Evolutionary conservation across 2,329 filamentous ascomycete genomes (phyloP), one percentile per base, ranked within the genome.

Genomic region (Penicillium sp.): DNA sequence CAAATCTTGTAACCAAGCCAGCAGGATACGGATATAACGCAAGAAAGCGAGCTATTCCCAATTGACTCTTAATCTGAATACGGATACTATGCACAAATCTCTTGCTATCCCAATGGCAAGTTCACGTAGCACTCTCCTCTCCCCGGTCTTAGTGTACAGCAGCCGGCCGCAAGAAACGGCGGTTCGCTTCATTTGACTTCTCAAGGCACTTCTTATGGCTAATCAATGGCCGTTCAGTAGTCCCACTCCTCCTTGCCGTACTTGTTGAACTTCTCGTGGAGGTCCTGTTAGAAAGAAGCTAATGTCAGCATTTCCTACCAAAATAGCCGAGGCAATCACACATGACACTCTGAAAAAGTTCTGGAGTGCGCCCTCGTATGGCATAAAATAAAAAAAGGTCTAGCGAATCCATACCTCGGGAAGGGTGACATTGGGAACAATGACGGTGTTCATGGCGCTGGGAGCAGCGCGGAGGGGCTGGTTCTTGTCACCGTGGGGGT

Each of bases 251-350:
- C 94, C 87, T 97, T 97, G 78, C 94, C 94, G 87, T 91, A 97
- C 85, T 99, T 99, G 90, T 99, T 99, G 87, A 89, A 97, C 82
- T 89, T 89, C 70, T 99, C 94, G 81, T 99, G 94, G 65, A 97
- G 86, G 71, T 89, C 84, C 91, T 96, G 70, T 57, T 49, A 43
- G 21, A 58, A 33, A 44, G 12, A 39, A 52, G 33, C 39, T 33
- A 21, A 33, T 53, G 61, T 61, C 47, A 64, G 55, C 44, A 50
- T 53, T 49, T 17, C 23, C 25, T 39, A 27, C 36, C 33, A 29
- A 53, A 27, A 41, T 29, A 49, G 12, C 9, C 42, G 33, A 53
- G 6, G 27, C 7, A 15, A 48, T 36, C 36, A 19, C 27, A 33
- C n/a, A 33, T 36, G 35, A 13, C 7, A 38, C 23, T 35, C 35